A percentile compares a stretch with the other conserved stretches of the same genome.
These are phyloP conservation scores for Candida anutae DNA, from an alignment of 1,139 yeast species.

Conservation along the genomic window DNA sequence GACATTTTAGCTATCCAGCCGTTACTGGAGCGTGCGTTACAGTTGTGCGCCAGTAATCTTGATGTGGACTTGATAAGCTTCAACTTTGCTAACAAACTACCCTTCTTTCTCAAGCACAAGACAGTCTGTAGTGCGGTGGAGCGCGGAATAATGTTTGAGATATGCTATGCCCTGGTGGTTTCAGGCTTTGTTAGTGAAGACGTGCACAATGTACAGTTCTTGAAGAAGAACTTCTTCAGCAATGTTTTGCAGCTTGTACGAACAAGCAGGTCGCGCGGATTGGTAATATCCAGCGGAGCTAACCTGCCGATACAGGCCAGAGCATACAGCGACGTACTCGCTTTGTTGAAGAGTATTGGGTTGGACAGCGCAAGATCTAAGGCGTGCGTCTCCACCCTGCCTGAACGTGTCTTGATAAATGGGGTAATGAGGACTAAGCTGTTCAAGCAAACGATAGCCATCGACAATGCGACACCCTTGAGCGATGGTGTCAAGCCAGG, in stretches of 20 bases:
- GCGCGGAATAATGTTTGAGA: constrained; percentile 76
- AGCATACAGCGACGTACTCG: constrained; percentile 60
- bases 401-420: constrained; percentile 56
- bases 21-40: constrained; percentile 67
- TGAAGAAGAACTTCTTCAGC: constrained; percentile 55
- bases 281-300: constrained; percentile 77
- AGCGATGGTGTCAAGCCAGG: neutral
- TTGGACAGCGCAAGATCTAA: constrained; percentile 55
- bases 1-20: constrained; percentile 85
- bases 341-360: constrained; percentile 63
- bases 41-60: constrained; percentile 61
- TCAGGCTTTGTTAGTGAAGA: constrained; percentile 20
- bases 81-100: constrained; percentile 56
- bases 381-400: constrained; percentile 49
- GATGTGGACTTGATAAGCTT: constrained; percentile 78
- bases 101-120: constrained; percentile 76
- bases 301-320: constrained; percentile 50
- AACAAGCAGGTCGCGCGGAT: constrained; percentile 73
- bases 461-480: neutral
- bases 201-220: constrained; percentile 15
- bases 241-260: constrained; percentile 74
- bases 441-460: constrained; percentile 56
- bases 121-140: constrained; percentile 77
- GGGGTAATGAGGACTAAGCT: constrained; percentile 68
- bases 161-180: constrained; percentile 55